phyloP scores from a whole-genome alignment of 139 green algal species.

The Coelastrella sp. region DNA sequence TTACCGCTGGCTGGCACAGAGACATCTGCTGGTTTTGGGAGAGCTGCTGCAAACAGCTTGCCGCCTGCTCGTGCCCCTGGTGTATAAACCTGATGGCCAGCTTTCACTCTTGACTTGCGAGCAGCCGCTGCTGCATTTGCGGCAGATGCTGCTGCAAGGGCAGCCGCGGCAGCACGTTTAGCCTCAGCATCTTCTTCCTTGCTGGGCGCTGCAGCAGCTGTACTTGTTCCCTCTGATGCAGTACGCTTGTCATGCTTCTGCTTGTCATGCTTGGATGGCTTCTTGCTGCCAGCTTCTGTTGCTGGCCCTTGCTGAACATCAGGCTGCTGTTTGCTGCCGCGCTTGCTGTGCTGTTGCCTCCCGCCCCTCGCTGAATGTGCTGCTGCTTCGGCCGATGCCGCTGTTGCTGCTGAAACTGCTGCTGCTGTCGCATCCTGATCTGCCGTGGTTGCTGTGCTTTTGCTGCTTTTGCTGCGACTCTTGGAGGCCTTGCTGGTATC shows the following conservation, averaged over 20 bases:
- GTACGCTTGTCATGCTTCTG: conserved; percentile 31
- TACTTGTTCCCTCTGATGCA: neutral
- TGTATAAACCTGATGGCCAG: conserved; percentile 36
- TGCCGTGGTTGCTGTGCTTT: neutral
- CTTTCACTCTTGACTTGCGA: conserved; percentile 30
- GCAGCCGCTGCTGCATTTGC: conserved; percentile 37
- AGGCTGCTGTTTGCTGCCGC: neutral
- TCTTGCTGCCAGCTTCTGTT: neutral
- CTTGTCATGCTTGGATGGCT: too few relatives aligned
- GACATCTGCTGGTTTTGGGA: neutral
- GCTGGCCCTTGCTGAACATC: neutral
- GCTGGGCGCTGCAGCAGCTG: neutral
- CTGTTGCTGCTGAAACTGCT: neutral
- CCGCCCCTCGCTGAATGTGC: neutral
- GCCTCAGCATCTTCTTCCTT: conserved; percentile 19
- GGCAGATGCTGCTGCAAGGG: conserved; percentile 34
- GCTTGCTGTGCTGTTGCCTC: conserved; percentile 15
- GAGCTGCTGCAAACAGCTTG: conserved; percentile 31
- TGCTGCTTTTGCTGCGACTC: conserved; percentile 11
- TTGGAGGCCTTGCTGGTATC: neutral
- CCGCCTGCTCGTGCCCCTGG: conserved; percentile 36
- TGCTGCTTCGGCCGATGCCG: neutral
- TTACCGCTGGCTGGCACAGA: neutral
- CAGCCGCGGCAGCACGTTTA: conserved; percentile 21
- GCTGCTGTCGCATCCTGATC: neutral